Evolutionary conservation across 2,329 filamentous ascomycete species (phyloP), one percentile per base, ranked within the genome.

Genomic region (Sclerotinia glacialis): DNA sequence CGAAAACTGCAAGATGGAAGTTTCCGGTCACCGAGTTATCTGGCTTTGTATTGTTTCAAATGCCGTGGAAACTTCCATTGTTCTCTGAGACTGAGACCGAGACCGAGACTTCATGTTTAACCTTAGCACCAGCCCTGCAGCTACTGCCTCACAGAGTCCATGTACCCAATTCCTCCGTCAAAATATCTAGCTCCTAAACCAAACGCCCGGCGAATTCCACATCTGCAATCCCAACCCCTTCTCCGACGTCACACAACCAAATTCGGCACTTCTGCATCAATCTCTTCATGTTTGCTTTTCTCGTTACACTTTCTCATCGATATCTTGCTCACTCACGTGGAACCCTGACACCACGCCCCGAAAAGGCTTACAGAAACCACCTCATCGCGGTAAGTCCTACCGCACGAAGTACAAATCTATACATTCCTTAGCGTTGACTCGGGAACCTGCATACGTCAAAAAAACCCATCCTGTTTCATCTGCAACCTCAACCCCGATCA

Each of bases 371-470:
- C 52, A 34, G 37, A 56, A 21, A 18, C 54, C 40, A 44, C 47
- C 55, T 65, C 56, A 52, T 34, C 21, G 23, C 44, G 16, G 53
- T 21, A 42, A 37, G 58, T 31, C 50, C 50, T 53, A 31, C 52
- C 59, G 16, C 4, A 40, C 37, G 14, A 40, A 40, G 37, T 40
- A 55, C 61, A 56, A 56, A 44, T 14, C 21, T n/a, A 26, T 56
- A 26, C 47, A 64, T 64, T 60, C 46, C 54, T 60, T 65, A 49
- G 44, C 40, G 46, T 61, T 23, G 26, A 21, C 54, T 65, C 64
- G 64, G 64, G 46, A 65, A 52, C 55, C 64, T 65, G 64, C 64
- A 65, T 65, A 61, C 37, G 64, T 65, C 64, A 65, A 65, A 65
- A 60, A 37, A 28, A 21, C 28, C n/a, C n/a, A 65, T 26, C 8